phyloP scores from a whole-genome alignment of 371 early-diverging fungal genomes.

The Mortierella sp. region DNA sequence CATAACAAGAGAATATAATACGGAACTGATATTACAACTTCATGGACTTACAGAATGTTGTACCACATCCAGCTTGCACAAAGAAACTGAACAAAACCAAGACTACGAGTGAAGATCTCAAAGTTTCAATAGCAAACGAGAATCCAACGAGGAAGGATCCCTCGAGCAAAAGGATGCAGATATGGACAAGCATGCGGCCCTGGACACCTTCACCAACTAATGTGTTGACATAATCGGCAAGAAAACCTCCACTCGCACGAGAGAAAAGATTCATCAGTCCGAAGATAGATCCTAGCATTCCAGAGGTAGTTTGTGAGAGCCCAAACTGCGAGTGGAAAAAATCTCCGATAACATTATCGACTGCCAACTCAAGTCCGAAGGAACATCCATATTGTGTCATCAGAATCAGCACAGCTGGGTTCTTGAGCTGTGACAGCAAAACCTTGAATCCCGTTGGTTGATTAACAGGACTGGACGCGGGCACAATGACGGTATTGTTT shows the following conservation, averaged over 20 bases:
- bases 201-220: slow-evolving; percentile 40
- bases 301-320: slow-evolving; percentile 60
- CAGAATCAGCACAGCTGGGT: slow-evolving; percentile 61
- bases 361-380: slow-evolving; percentile 76
- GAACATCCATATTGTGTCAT: slow-evolving; percentile 70
- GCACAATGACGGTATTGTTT: not conserved
- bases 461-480: not conserved
- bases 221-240: slow-evolving; percentile 59
- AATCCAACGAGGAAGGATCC: slow-evolving; percentile 61
- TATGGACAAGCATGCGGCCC: slow-evolving; percentile 63
- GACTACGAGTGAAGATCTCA: slow-evolving; percentile 50
- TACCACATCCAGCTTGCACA: slow-evolving; percentile 60
- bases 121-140: slow-evolving; percentile 32
- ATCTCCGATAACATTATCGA: slow-evolving; percentile 67
- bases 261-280: slow-evolving; percentile 75
- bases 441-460: slow-evolving; percentile 16
- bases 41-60: slow-evolving; percentile 36
- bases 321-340: slow-evolving; percentile 58
- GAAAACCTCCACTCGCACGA: slow-evolving; percentile 68
- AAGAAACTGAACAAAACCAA: slow-evolving; percentile 61
- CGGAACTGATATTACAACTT: slow-evolving; percentile 1
- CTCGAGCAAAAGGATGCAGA: slow-evolving; percentile 54
- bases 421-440: slow-evolving; percentile 33
- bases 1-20: not conserved
- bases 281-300: slow-evolving; percentile 71